Evolutionary conservation across 73 alveolate genomes (phyloP).

Genomic region (Breviolum minutum): DNA sequence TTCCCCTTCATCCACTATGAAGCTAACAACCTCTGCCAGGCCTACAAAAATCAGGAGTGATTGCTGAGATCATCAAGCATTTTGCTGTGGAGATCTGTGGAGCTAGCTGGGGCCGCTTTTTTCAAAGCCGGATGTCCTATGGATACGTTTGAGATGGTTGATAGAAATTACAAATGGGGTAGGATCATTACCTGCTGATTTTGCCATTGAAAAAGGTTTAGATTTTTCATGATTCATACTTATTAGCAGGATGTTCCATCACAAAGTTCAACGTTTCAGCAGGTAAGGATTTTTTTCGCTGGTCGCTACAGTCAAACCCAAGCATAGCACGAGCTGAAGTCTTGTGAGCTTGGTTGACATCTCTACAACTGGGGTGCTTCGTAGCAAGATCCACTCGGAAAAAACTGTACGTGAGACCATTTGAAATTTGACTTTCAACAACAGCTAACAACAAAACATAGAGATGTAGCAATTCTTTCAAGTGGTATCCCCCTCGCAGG

Average conservation of each 20-base stretch:
- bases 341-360: constrained; percentile 27
- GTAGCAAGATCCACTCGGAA: background rate
- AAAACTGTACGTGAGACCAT: no score
- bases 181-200: background rate
- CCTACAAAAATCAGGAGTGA: background rate
- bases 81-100: background rate
- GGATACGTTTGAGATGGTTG: background rate
- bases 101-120: no score
- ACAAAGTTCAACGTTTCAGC: no score
- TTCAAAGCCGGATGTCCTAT: background rate
- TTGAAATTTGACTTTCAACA: no score
- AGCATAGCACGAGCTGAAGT: constrained; percentile 43
- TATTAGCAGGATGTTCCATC: no score
- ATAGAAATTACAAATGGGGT: background rate
- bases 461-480: no score
- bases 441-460: no score
- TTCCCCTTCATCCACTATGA: no score
- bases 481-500: background rate
- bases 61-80: background rate
- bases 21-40: background rate
- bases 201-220: background rate
- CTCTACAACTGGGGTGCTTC: background rate
- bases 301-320: background rate
- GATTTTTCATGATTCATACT: no score
- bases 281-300: no score